Percentiles rank a stretch among this genome's conserved stretches.
Conservation (phyloP, 2,329 filamentous ascomycete genomes). For the Ilyonectria sp. region DNA sequence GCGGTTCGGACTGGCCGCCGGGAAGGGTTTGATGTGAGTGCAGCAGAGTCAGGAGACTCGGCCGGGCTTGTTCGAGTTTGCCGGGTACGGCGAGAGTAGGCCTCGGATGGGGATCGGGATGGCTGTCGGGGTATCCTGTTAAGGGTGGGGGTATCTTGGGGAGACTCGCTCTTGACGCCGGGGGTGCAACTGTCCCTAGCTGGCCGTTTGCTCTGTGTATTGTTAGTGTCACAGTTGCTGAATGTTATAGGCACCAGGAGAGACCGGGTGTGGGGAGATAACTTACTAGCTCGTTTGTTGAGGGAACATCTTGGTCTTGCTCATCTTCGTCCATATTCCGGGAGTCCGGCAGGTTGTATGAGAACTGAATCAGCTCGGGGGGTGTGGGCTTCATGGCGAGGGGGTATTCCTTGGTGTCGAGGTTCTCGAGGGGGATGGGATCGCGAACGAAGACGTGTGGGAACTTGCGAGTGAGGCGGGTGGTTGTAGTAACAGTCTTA, state of each 20-base stretch:
- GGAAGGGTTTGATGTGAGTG: constrained; percentile 40
- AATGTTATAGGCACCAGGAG: neutral
- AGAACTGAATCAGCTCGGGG: constrained; percentile 81
- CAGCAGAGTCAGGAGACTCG: constrained; percentile 50
- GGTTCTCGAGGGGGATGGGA: constrained; percentile 77
- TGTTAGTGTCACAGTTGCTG: constrained; percentile 17
- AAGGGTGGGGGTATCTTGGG: constrained; percentile 46
- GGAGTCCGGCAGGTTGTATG: constrained; percentile 72
- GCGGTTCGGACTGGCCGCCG: constrained; percentile 49
- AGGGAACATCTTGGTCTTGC: constrained; percentile 37
- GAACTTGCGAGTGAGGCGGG: constrained; percentile 87
- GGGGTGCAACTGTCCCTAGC: constrained; percentile 46
- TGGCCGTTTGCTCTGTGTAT: constrained; percentile 39
- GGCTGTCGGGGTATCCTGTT: constrained; percentile 49
- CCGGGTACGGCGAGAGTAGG: constrained; percentile 50
- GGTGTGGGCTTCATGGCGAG: constrained; percentile 88
- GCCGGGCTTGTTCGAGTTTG: constrained; percentile 48
- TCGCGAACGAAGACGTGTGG: constrained; percentile 87
- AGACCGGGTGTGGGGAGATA: neutral
- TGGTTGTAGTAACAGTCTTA: constrained; percentile 89
- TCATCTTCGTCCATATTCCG: constrained; percentile 49
- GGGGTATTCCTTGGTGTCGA: constrained; percentile 93
- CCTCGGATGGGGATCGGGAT: constrained; percentile 54
- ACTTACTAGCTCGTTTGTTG: constrained; percentile 43
- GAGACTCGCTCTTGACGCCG: constrained; percentile 47